These are phyloP conservation scores for Nemania serpens DNA, from an alignment of 2,329 filamentous ascomycete species.

Conservation along the genomic window DNA sequence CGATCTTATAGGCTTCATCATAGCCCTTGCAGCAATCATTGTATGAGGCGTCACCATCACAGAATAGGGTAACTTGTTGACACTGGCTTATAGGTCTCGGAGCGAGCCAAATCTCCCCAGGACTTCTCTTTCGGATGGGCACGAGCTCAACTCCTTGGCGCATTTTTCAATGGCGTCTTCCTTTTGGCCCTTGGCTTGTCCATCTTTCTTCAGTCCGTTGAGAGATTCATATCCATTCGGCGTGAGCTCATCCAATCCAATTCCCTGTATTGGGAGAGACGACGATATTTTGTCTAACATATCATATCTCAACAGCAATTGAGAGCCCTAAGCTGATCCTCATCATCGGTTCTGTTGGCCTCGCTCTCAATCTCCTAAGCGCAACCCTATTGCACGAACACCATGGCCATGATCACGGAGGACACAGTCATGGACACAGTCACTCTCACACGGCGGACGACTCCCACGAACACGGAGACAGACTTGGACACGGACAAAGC, in stretches of 20 bases:
- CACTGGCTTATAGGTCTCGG: conserved; percentile 54
- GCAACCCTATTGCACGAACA: conserved; percentile 68
- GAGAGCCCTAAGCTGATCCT: conserved; percentile 69
- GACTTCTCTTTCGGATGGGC: conserved; percentile 77
- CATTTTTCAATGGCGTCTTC: conserved; percentile 82
- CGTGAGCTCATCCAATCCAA: conserved; percentile 44
- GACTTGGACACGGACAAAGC: conserved; percentile 34
- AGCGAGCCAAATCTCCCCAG: conserved; percentile 59
- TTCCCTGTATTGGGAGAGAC: background rate
- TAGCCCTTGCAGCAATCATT: conserved; percentile 67
- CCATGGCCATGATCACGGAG: conserved; percentile 38
- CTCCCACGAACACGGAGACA: conserved; percentile 32
- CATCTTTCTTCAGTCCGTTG: conserved; percentile 74
- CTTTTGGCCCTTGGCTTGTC: conserved; percentile 73
- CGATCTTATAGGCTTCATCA: conserved; percentile 70
- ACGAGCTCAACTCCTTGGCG: conserved; percentile 71
- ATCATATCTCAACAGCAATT: conserved; percentile 51
- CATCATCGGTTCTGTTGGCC: conserved; percentile 70
- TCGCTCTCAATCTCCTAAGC: conserved; percentile 70
- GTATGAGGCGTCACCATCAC: conserved; percentile 46
- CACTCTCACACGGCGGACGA: conserved; percentile 31
- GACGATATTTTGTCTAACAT: conserved; percentile 10
- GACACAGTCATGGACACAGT: conserved; percentile 46
- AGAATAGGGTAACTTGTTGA: conserved; percentile 13
- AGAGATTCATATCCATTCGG: conserved; percentile 66